These are phyloP conservation scores for Acer negundo DNA, from an alignment of 345 rosid species.

Conservation along the genomic window DNA sequence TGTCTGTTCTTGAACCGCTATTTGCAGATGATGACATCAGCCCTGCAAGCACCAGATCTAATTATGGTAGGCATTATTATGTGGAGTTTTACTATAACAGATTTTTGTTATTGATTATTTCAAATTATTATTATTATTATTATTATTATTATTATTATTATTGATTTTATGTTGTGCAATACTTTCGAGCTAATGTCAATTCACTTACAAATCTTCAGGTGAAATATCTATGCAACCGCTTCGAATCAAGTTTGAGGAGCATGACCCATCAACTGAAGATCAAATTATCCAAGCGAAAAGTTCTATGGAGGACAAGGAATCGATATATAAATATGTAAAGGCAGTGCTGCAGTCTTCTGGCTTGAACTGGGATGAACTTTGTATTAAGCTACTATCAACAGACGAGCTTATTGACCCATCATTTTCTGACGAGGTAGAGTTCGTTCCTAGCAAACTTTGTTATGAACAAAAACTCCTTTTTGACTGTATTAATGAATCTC, in stretches of 20 bases:
- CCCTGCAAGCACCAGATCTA: constrained; percentile 55
- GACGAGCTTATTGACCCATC: constrained; percentile 67
- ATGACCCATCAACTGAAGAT: constrained; percentile 37
- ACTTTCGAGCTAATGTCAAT: constrained; percentile 29
- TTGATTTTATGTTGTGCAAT: neutral
- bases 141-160: too few species aligned
- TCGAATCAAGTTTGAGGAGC: constrained; percentile 65
- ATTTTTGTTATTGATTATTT: neutral
- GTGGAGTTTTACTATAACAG: neutral
- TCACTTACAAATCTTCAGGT: constrained; percentile 38
- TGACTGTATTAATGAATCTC: constrained; percentile 79
- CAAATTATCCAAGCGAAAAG: constrained; percentile 37
- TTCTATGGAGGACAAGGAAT: constrained; percentile 49
- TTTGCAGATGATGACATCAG: constrained; percentile 67
- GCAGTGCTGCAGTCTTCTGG: constrained; percentile 56
- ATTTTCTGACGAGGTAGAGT: constrained; percentile 49
- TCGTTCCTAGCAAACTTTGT: constrained; percentile 56
- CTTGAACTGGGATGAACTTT: constrained; percentile 71
- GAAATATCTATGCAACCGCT: constrained; percentile 53
- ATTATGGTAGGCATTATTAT: constrained; percentile 50
- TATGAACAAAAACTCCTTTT: constrained; percentile 56
- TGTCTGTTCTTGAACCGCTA: constrained; percentile 83
- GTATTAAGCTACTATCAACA: constrained; percentile 56
- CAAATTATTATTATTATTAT: too few species aligned
- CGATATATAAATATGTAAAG: constrained; percentile 47